phyloP scores from a whole-genome alignment of 2,329 filamentous ascomycete species.

The Didymella arachidicola region DNA sequence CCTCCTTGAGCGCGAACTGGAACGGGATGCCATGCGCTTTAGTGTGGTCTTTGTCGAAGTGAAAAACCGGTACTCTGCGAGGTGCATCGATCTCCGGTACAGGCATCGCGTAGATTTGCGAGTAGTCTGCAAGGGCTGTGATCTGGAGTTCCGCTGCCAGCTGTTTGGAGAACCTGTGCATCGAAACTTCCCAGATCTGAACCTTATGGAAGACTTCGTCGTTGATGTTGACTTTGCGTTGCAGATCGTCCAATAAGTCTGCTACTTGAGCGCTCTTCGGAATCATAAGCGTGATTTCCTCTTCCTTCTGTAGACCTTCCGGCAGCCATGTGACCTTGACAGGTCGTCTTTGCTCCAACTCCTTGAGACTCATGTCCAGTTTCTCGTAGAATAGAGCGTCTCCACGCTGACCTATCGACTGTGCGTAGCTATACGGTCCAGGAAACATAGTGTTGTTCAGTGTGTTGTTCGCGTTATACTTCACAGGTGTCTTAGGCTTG shows the following conservation, averaged over 20 bases:
- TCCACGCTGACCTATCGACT: conserved; percentile 69
- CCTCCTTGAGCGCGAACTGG: conserved; percentile 84
- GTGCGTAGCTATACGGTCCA: conserved; percentile 72
- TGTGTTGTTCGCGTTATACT: conserved; percentile 74
- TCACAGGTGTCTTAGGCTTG: conserved; percentile 79
- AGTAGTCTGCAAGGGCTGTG: conserved; percentile 85
- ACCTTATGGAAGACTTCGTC: conserved; percentile 78
- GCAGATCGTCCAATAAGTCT: conserved; percentile 77
- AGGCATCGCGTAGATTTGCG: conserved; percentile 79
- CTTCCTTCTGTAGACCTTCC: conserved; percentile 93
- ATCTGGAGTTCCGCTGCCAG: conserved; percentile 75
- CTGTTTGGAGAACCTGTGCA: conserved; percentile 83
- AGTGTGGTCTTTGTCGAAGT: conserved; percentile 88
- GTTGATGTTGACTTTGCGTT: conserved; percentile 81
- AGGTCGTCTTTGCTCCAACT: conserved; percentile 90
- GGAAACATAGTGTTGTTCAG: conserved; percentile 80
- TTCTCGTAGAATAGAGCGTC: conserved; percentile 93
- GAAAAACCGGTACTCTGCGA: conserved; percentile 82
- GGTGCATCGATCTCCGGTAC: conserved; percentile 72
- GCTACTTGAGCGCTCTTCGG: conserved; percentile 82
- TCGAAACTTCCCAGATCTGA: conserved; percentile 82
- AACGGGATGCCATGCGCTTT: conserved; percentile 91
- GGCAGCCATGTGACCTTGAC: conserved; percentile 84
- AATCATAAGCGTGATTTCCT: conserved; percentile 82
- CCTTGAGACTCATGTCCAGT: conserved; percentile 90